Conservation (phyloP, 2,329 filamentous ascomycete genomes). For the Penicillium digitatum region DNA sequence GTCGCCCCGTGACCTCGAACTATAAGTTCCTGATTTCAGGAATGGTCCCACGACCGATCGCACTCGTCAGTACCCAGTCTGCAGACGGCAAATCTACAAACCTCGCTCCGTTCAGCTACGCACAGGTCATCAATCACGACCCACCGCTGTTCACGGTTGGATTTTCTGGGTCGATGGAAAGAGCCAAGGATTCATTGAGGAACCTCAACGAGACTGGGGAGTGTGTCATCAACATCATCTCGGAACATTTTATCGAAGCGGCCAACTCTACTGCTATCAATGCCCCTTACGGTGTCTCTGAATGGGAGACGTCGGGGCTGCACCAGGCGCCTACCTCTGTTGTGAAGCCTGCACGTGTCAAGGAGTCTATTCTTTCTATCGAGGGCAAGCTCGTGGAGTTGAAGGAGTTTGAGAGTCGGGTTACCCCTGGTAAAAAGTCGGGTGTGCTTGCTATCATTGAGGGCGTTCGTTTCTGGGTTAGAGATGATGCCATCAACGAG, state of each 20-base stretch:
- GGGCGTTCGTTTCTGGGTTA: conserved; percentile 80
- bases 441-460: conserved; percentile 73
- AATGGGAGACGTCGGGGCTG: conserved; percentile 76
- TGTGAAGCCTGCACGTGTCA: conserved; percentile 68
- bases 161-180: conserved; percentile 53
- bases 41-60: conserved; percentile 77
- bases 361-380: conserved; percentile 76
- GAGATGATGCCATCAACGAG: conserved; percentile 82
- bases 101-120: conserved; percentile 83
- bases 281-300: conserved; percentile 68
- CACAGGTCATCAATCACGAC: conserved; percentile 78
- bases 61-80: conserved; percentile 56
- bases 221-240: conserved; percentile 83
- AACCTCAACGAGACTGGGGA: conserved; percentile 70
- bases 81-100: conserved; percentile 66
- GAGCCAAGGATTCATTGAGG: conserved; percentile 72
- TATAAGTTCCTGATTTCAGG: conserved; percentile 88
- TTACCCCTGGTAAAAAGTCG: conserved; percentile 68
- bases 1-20: conserved; percentile 66
- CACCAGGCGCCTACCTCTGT: conserved; percentile 63
- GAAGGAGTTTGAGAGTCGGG: conserved; percentile 72
- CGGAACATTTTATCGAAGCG: conserved; percentile 78
- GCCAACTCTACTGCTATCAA: conserved; percentile 79
- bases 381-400: conserved; percentile 73
- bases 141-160: conserved; percentile 75